Evolutionary conservation across 2,329 filamentous ascomycete species (phyloP).

Genomic region (Xylariales sp.): DNA sequence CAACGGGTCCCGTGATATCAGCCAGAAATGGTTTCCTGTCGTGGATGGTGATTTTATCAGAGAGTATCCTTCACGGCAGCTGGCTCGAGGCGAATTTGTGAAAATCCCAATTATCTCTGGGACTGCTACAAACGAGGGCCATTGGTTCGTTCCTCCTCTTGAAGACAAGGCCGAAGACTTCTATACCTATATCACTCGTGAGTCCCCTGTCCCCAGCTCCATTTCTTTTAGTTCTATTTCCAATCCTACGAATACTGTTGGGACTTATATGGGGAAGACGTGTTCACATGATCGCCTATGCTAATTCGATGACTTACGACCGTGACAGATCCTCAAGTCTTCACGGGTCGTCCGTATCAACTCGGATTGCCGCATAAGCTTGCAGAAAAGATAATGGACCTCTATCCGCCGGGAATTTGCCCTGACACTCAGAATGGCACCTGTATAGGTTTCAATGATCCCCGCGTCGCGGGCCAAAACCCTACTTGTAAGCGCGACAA

Average conservation of each 20-base stretch:
- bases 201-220: background rate
- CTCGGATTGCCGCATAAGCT: constrained; percentile 13
- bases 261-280: too few species aligned
- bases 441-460: constrained; percentile 3
- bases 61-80: constrained; percentile 18
- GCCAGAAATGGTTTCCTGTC: constrained; percentile 19
- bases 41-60: constrained; percentile 22
- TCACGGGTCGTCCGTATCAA: constrained; percentile 16
- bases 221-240: background rate
- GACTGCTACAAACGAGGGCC: constrained; percentile 15
- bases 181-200: constrained; percentile 23
- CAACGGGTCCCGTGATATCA: constrained; percentile 20
- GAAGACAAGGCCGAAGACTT: constrained; percentile 23
- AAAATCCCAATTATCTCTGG: constrained; percentile 21
- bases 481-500: constrained; percentile 6
- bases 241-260: too few species aligned
- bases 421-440: background rate
- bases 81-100: constrained; percentile 15
- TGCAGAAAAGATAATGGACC: constrained; percentile 16
- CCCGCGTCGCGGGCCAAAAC: constrained; percentile 13
- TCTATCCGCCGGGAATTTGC: constrained; percentile 14
- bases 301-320: background rate
- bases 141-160: constrained; percentile 18
- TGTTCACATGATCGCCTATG: background rate
- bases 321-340: constrained; percentile 20